Evolutionary conservation across 2,329 filamentous ascomycete species (phyloP), one percentile per base, ranked within the genome.

Genomic region (Hortaea sp.): DNA sequence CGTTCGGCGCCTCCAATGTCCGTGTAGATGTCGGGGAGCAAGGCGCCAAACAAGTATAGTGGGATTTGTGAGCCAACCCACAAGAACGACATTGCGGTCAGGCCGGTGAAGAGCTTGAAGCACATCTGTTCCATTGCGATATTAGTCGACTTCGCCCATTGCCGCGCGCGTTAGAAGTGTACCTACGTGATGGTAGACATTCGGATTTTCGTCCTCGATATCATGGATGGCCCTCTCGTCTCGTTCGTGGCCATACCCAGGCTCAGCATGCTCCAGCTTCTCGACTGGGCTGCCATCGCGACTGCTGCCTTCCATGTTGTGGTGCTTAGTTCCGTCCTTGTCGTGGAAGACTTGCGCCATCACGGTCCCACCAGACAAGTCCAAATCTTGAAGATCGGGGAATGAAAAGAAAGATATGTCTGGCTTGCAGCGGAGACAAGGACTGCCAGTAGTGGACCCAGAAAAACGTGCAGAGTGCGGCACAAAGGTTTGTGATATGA

Each of bases 1-100:
- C 52, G 47, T 13, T 54, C 56, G 4, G 70, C 64, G 44, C 79
- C 79, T 28, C 79, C 79, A 48, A 84, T 73, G 28, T 79, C 75
- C 39, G 63, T 61, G 59, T 82, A 82, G 46, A 83, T 77, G 51
- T 74, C 69, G 0, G 61, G 60, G 10, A 63, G 56, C 7, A 69
- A 62, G n/a, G 59, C 61, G 44, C 69, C 69, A 47, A 66, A 70
- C 41, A 71, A 58, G 47, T 67, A 71, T 4, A 81, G 66, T 0
- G 77, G 77, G 43, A 80, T 78, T 52, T 81, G 77, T 42, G 74
- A 78, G 34, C 76, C 76, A 41, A 75, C 74, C 76, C 76, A 80
- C 20, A 79, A 62, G 48, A 81, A 77, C 12, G 74, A 73, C 73
- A 78, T 77, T 53, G 75, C 74, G n/a, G 71, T 55, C 41, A 79